Percentiles rank a stretch among this genome's conserved stretches.
Evolutionary conservation across 352 stramenopile species (phyloP).

Genomic region (Thalassiosira pacifica): DNA sequence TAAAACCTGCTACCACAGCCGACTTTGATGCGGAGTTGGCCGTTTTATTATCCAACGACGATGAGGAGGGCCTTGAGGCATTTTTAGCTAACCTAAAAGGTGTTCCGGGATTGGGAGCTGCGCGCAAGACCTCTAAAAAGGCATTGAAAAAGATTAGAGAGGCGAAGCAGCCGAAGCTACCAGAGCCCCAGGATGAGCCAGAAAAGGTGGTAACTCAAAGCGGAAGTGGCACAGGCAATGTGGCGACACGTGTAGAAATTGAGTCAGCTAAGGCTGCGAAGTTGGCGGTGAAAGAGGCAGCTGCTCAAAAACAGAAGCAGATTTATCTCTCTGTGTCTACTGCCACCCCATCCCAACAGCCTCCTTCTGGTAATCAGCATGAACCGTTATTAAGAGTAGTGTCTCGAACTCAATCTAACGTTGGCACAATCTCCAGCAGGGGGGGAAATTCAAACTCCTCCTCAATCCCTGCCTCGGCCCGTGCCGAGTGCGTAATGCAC

Average conservation of each 20-base stretch:
- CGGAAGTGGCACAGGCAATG: too few relatives aligned
- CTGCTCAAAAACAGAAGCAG: too few relatives aligned
- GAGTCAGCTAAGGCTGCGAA: too few relatives aligned
- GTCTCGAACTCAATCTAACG: conserved; percentile 64
- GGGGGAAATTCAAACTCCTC: conserved; percentile 35
- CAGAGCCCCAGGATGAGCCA: conserved; percentile 34
- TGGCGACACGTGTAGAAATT: too few relatives aligned
- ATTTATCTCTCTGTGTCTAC: too few relatives aligned
- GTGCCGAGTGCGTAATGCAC: conserved; percentile 79
- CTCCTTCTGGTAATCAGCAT: conserved; percentile 34
- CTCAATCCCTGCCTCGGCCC: conserved; percentile 39
- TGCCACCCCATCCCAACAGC: neutral
- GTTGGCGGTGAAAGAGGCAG: too few relatives aligned
- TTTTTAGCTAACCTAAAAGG: conserved; percentile 82
- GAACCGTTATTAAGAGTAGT: conserved; percentile 72
- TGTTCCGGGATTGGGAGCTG: conserved; percentile 77
- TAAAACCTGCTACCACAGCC: conserved; percentile 9
- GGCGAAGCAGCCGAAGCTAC: conserved; percentile 16
- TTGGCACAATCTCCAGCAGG: conserved; percentile 32
- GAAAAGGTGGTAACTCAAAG: too few relatives aligned
- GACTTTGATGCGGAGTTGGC: conserved; percentile 62
- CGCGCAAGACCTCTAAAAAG: conserved; percentile 88
- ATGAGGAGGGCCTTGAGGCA: conserved; percentile 79
- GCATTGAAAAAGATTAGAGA: conserved; percentile 82
- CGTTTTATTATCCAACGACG: conserved; percentile 59